Base-by-base conservation (phyloP, 2,329 filamentous ascomycete species). In the Penicillium sp. region DNA sequence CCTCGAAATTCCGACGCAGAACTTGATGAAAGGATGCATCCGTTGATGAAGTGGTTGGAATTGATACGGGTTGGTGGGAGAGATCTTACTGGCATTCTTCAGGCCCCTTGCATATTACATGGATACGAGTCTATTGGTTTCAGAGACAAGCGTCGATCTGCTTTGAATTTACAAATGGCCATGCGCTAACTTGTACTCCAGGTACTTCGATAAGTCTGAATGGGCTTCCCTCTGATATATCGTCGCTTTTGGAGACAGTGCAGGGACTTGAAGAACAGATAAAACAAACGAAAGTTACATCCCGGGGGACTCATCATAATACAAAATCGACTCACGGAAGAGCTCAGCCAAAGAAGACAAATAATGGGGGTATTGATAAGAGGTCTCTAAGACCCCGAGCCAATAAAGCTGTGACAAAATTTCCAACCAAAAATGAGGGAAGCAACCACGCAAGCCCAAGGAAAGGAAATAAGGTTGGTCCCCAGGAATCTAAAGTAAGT, bases 161-260 rank as follows among this genome's bases (percentile, higher is more conserved):
- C 6, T 8, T 33, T 31, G 40, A 23, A 44, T 1, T 31, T 21
- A 16, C 28, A 16, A 28, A 18, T 8, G 11, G 19, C 42, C 42
- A 45, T 33, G 5, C 11, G 24, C 42, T 45, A 21, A 45, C 42
- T 45, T 45, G 28, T 45, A 31, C 42, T 45, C 28, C 26, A 45
- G 42, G 10, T 18, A 37, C 34, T 21, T 21, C 34, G 5, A 11
- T 16, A 5, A 18, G 2, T 39, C 9, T 16, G 13, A 10, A 23
- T 6, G 9, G 10, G 6, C 19, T 24, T 9, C 37, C 37, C 2
- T 8, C 13, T 40, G 37, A 40, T 13, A 13, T 40, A 40, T 14
- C 9, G 11, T 7, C 2, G 19, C 16, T 16, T 2, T 2, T 40
- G 4, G 37, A 40, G 13, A 16, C 21, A 23, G n/a, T 24, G 9